Base-by-base conservation (phyloP, 1,284 basidiomycete genomes). In the Cutaneotrichosporon dermatis region DNA sequence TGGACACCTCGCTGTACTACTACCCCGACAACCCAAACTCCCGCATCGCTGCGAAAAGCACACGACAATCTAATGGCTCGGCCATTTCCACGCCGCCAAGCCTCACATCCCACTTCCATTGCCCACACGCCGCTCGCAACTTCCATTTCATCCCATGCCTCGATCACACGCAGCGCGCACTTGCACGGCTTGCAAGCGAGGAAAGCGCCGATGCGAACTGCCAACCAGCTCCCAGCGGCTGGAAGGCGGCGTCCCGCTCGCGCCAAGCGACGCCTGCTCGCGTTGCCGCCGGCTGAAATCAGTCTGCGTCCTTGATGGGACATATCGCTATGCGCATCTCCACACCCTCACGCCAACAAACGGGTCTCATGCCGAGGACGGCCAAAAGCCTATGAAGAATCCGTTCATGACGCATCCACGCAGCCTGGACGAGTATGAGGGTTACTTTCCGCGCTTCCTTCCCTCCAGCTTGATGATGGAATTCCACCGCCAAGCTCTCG, bases 391-490 rank as follows among this genome's bases (percentile, higher is more conserved):
- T 25, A 25, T 25, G 25, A 25, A 25, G 16, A 16, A 25, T 9
- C 50, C 16, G 10, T 15, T 39, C 50, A 39, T 39, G 16, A 51
- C 50, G 2, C 50, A 51, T 12, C 50, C 50, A 41, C 39, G 11
- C 16, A 51, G 39, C 16, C 35, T 57, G 12, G 37, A 57, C 10
- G 55, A 57, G 48, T 57, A 57, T 12, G 40, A 57, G 41, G 36
- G 36, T 34, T 57, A 51, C 36, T 57, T 57, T 42, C 55, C 50
- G 6, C 49, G 55, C 7, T 51, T 51, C 49, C 55, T 57, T 8
- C 55, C 55, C 7, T 37, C 51, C 49, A 51, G 48, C 8, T 37
- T 57, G 35, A 45, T 57, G 40, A 40, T 40, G 5, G 55, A 57
- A 42, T 57, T 57, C 16, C 49, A 57, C 16, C 42, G 8, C 35